Conservation (phyloP, 331 rosid species). For the Pyracantha coccinea region DNA sequence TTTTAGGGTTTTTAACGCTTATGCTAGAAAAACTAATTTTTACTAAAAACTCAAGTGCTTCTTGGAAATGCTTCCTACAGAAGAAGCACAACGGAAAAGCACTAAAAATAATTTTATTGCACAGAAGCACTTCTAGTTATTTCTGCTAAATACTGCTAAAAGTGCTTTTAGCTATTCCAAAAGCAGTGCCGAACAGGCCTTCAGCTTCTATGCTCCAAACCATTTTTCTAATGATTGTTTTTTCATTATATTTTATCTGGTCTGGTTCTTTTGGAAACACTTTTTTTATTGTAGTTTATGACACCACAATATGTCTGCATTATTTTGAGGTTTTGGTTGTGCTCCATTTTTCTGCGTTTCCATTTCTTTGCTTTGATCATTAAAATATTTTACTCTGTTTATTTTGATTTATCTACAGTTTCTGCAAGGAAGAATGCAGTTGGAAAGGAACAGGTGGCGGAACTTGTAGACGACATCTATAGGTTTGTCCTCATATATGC, state of each 20-base stretch:
- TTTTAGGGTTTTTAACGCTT: neutral
- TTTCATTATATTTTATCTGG: neutral
- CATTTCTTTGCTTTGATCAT: constrained; percentile 5
- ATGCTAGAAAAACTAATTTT: too few species aligned
- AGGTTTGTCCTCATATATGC: constrained; percentile 49
- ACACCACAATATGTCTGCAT: neutral
- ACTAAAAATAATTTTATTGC: neutral
- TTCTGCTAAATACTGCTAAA: neutral
- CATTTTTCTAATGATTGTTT: neutral
- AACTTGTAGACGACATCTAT: constrained; percentile 83
- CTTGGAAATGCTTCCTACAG: neutral
- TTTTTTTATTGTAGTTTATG: neutral
- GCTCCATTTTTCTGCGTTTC: neutral
- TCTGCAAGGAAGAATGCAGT: constrained; percentile 66
- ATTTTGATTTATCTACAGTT: constrained; percentile 28
- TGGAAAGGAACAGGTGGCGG: constrained; percentile 78
- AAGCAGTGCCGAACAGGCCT: neutral
- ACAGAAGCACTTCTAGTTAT: neutral
- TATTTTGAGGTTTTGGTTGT: neutral
- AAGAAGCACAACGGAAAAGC: neutral
- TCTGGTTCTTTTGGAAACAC: neutral
- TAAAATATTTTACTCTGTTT: too few species aligned
- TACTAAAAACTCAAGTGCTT: neutral
- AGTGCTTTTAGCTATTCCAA: neutral
- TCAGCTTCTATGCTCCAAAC: neutral